A percentile compares a stretch with the other conserved stretches of the same genome.
phyloP scores from a whole-genome alignment of 1,284 basidiomycete genomes.

The Kalmanozyma brasiliensis region DNA sequence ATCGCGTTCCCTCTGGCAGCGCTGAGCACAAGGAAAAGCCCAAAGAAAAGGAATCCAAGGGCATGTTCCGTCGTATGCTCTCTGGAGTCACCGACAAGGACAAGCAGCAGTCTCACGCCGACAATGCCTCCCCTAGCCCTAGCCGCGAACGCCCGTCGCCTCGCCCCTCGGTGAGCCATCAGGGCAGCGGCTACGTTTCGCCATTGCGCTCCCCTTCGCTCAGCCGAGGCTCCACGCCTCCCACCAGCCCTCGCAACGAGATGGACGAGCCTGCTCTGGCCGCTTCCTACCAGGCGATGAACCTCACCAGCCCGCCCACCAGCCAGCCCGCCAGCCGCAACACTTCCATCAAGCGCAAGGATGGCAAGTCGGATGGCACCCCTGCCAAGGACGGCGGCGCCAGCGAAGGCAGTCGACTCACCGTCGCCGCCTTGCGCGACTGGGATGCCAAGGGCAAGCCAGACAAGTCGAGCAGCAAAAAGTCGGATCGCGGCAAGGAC shows the following conservation, averaged over 20 bases:
- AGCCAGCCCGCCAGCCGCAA: conserved; percentile 58
- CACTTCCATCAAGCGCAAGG: conserved; percentile 55
- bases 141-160: conserved; percentile 36
- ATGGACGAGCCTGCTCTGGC: conserved; percentile 43
- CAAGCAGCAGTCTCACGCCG: conserved; percentile 13
- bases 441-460: conserved; percentile 58
- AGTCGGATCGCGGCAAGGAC: conserved; percentile 49
- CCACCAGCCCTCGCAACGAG: conserved; percentile 52
- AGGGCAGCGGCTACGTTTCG: conserved; percentile 45
- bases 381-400: conserved; percentile 20
- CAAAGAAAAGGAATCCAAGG: conserved; percentile 58
- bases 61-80: conserved; percentile 64
- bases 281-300: conserved; percentile 47
- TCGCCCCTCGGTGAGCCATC: conserved; percentile 28
- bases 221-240: conserved; percentile 49
- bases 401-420: conserved; percentile 51
- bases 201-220: conserved; percentile 46
- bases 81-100: conserved; percentile 48
- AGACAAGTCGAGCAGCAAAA: conserved; percentile 46
- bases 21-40: conserved; percentile 35
- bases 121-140: conserved; percentile 19
- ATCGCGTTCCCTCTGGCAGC: conserved; percentile 19
- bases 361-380: conserved; percentile 19
- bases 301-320: conserved; percentile 44
- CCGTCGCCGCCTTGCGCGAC: conserved; percentile 62